phyloP scores from a whole-genome alignment of 352 stramenopile species.

The Phytopythium vexans region DNA sequence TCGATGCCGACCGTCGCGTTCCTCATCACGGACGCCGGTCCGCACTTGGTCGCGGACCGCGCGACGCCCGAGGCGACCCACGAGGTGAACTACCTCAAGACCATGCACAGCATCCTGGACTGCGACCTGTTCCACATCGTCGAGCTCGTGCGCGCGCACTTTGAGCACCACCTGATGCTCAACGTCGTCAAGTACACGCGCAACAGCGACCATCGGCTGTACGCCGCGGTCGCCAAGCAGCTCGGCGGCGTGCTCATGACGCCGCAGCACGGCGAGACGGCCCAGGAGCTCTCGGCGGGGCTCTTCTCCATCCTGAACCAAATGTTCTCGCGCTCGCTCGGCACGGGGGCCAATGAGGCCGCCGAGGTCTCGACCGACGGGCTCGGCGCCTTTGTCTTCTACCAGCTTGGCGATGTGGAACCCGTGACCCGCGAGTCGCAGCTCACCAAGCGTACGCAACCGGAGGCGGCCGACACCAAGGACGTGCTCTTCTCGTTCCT shows the following conservation, averaged over 20 bases:
- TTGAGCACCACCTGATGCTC: slow-evolving; percentile 48
- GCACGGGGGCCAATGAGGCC: slow-evolving; percentile 6
- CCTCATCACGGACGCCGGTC: slow-evolving; percentile 59
- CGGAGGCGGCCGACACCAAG: slow-evolving; percentile 31
- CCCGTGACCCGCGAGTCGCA: slow-evolving; percentile 27
- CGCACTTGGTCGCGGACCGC: slow-evolving; percentile 38
- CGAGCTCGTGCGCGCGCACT: slow-evolving; percentile 39
- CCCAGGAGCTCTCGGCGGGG: slow-evolving; percentile 29
- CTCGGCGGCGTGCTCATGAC: slow-evolving; percentile 63
- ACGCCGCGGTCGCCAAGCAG: slow-evolving; percentile 51
- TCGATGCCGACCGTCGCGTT: slow-evolving; percentile 58
- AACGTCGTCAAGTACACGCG: slow-evolving; percentile 67
- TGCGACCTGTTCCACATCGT: slow-evolving; percentile 57
- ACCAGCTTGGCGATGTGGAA: slow-evolving; percentile 34
- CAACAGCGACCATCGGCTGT: slow-evolving; percentile 46
- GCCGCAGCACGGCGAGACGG: slow-evolving; percentile 22
- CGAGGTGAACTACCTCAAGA: slow-evolving; percentile 41
- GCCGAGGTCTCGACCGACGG: slow-evolving; percentile 5
- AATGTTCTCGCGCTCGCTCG: slow-evolving; percentile 40
- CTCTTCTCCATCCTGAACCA: slow-evolving; percentile 54
- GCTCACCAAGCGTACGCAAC: slow-evolving; percentile 23
- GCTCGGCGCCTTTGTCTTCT: slow-evolving; percentile 53
- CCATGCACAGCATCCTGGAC: slow-evolving; percentile 40
- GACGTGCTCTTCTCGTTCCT: slow-evolving; percentile 58
- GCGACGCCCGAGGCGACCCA: slow-evolving; percentile 31